phyloP scores from a whole-genome alignment of 441 rosid genomes.

The Brassica balearica region DNA sequence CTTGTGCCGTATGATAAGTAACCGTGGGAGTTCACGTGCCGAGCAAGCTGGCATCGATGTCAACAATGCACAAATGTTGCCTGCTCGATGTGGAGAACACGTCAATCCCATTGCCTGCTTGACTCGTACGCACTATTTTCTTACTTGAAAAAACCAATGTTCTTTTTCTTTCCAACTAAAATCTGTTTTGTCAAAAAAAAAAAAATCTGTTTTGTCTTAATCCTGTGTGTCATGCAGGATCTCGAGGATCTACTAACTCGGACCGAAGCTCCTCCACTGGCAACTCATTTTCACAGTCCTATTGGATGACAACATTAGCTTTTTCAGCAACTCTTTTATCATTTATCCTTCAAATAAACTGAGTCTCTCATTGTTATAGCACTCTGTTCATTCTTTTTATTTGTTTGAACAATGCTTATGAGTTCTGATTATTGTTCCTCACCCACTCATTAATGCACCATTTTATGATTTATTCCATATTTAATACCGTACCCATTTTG shows the following conservation, averaged over 20 bases:
- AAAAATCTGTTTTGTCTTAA: background rate
- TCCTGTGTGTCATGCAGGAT: constrained; percentile 42
- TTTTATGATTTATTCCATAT: background rate
- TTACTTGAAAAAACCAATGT: background rate
- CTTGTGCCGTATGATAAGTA: constrained; percentile 71
- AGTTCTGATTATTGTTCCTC: background rate
- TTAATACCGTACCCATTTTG: background rate
- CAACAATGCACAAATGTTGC: constrained; percentile 71
- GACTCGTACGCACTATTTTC: constrained; percentile 37
- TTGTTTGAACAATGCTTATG: too few species aligned
- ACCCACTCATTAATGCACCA: constrained; percentile 12
- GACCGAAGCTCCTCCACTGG: constrained; percentile 45
- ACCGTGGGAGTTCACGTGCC: constrained; percentile 56
- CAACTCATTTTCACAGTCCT: constrained; percentile 13
- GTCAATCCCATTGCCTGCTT: constrained; percentile 72
- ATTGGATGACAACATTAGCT: constrained; percentile 35
- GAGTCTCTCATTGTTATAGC: too few species aligned
- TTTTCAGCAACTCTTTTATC: constrained; percentile 21
- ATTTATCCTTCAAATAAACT: background rate
- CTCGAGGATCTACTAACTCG: constrained; percentile 49
- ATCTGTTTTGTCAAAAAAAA: background rate
- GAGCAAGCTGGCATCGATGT: constrained; percentile 69
- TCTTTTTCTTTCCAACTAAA: background rate
- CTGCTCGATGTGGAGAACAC: constrained; percentile 72
- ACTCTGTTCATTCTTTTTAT: too few species aligned